A percentile compares a stretch with the other conserved stretches of the same genome.
phyloP scores from a whole-genome alignment of 192 early-diverging fungal species.

The Coemansia sp. region DNA sequence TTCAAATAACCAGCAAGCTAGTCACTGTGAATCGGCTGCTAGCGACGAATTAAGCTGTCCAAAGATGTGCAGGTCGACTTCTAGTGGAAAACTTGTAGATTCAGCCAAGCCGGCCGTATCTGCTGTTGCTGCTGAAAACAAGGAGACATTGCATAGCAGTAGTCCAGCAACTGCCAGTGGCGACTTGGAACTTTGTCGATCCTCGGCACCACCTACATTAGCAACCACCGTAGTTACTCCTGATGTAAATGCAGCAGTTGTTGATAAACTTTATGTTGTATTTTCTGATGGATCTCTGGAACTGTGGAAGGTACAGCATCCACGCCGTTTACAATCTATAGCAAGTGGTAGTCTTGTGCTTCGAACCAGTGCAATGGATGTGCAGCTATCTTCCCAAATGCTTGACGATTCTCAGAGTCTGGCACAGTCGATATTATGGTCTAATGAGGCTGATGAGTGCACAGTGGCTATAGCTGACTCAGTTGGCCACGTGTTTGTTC shows the following conservation, averaged over 20 bases:
- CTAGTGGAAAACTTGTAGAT: too few relatives aligned
- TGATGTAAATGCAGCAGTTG: background rate
- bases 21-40: too few relatives aligned
- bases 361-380: constrained; percentile 7
- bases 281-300: constrained; percentile 39
- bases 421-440: constrained; percentile 19
- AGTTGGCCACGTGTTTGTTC: constrained; percentile 40
- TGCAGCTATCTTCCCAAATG: background rate
- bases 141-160: too few relatives aligned
- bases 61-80: too few relatives aligned
- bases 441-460: background rate
- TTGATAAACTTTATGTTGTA: constrained; percentile 16
- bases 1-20: too few relatives aligned
- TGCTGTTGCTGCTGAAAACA: too few relatives aligned
- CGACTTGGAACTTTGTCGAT: background rate
- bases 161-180: background rate
- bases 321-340: background rate
- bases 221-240: background rate
- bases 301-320: constrained; percentile 25
- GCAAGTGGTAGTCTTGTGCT: constrained; percentile 7
- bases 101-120: too few relatives aligned
- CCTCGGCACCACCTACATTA: background rate
- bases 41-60: too few relatives aligned
- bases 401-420: background rate
- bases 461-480: constrained; percentile 23